A percentile compares a stretch with the other conserved stretches of the same genome.
These are phyloP conservation scores for Yamadazyma sp. DNA, from an alignment of 805 yeast species.

Conservation along the genomic window DNA sequence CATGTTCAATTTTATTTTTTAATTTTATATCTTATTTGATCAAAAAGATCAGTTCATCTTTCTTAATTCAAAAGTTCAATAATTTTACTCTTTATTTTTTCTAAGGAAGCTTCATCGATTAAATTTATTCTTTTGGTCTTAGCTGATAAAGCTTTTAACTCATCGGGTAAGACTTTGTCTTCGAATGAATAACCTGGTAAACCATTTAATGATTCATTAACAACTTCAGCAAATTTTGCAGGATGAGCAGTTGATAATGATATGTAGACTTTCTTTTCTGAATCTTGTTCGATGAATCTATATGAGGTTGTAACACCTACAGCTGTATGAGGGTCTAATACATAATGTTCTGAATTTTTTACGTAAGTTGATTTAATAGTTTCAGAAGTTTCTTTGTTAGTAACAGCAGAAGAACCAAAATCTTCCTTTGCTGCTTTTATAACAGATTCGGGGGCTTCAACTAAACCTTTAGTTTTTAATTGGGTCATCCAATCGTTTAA, in stretches of 20 bases:
- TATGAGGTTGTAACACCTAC: conserved; percentile 86
- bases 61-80: conserved; percentile 63
- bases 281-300: conserved; percentile 48
- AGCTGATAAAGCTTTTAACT: conserved; percentile 66
- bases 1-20: too few relatives aligned
- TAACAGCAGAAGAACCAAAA: conserved; percentile 77
- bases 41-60: too few relatives aligned
- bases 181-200: conserved; percentile 81
- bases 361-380: conserved; percentile 74
- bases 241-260: conserved; percentile 98
- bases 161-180: conserved; percentile 83
- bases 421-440: conserved; percentile 63
- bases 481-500: conserved; percentile 75
- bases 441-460: conserved; percentile 63
- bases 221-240: conserved; percentile 97
- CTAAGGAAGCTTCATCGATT: conserved; percentile 69
- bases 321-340: conserved; percentile 94
- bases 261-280: conserved; percentile 47
- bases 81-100: conserved; percentile 71
- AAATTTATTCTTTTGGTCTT: conserved; percentile 73
- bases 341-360: conserved; percentile 61
- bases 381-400: conserved; percentile 70
- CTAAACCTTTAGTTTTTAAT: conserved; percentile 73
- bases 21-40: too few relatives aligned
- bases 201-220: conserved; percentile 67